Base-by-base conservation (phyloP, 2,329 filamentous ascomycete species). In the Alternaria panax region DNA sequence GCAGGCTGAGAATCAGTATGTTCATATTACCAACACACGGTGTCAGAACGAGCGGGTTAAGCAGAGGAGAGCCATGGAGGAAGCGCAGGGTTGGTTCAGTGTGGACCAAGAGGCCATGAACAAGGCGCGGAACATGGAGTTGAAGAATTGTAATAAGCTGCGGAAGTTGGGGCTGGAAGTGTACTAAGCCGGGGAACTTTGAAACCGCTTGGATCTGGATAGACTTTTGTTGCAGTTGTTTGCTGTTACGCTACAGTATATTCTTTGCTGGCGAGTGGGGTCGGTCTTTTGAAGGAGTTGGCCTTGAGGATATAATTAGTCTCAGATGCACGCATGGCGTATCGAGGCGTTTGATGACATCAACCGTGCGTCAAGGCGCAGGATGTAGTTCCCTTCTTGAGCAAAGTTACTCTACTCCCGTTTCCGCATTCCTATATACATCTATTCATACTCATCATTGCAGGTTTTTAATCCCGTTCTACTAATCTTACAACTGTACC, bases 31-130 rank as follows among this genome's bases (percentile, higher is more conserved):
- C 52, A 86, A 86, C 48, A 82, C 84, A 57, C 85, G 90, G 72
- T 99, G 95, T 80, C 90, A 94, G 63, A 82, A 83, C 55, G 93
- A 99, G 80, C 81, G 87, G 63, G 80, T 85, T 47, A 81, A 85
- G 51, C 86, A 89, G 77, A 85, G 88, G 73, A 84, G 88, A 64
- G 82, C 93, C 78, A 83, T 88, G 63, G 88, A 96, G 64, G 89
- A 92, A 47, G 93, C 93, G 0, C 88, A 91, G 69, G 93, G 93
- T 4, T 97, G 93, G 90, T 92, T 97, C 73, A 93, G 88, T 77
- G 87, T 88, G 55, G 92, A 97, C 71, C 84, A 88, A 52, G 89
- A 89, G 63, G 93, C 92, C 82, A 87, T 96, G 87, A 86, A 89
- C 62, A 79, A 87, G 59, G 93, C 93, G 28, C 80, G 84, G 60